Evolutionary conservation across 345 rosid genomes (phyloP), one percentile per base, ranked within the genome.

Genomic region (Streptanthus diversifolius): DNA sequence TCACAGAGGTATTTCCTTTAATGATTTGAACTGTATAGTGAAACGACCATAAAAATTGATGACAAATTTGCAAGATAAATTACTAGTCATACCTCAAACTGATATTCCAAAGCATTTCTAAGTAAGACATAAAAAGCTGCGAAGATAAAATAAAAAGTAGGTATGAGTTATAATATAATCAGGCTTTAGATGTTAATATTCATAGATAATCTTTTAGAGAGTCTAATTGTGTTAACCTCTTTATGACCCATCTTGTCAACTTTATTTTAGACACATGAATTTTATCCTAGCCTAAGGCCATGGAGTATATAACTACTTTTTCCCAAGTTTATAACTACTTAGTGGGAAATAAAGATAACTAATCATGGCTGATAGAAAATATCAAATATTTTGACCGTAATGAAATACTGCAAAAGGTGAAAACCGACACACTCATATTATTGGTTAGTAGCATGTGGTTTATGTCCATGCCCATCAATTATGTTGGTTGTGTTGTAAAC

Each of bases 381-480:
- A 64, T 54, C 66, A 55, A 17, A 57, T 39, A 36, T 15, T 75
- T 41, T 48, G 36, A 68, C 52, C 52, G 54, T 54, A 40, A 60
- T 59, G 68, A 75, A 17, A 51, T 48, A 40, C 21, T 22, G 30
- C 35, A 60, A 75, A 75, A 68, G 70, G 57, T 75, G 57, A 68
- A 60, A 67, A 52, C 70, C 74, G 79, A 68, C 79, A 75, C 63
- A 75, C 69, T 75, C 79, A 75, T 75, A 41, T 68, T 48, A 59
- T 66, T 48, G 67, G 78, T 66, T 74, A 66, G 66, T 66, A 66
- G 68, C 79, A 74, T 74, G 62, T 74, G 73, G 25, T 67, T 59
- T 67, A 59, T 75, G 68, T 60, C 73, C 41, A 49, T 58, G 19
- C 60, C 47, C 64, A 66, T 58, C 73, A 51, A 75, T 41, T 68